Evolutionary conservation across 495 filamentous ascomycete genomes (phyloP).

Genomic region (Haplographium delicatum): DNA sequence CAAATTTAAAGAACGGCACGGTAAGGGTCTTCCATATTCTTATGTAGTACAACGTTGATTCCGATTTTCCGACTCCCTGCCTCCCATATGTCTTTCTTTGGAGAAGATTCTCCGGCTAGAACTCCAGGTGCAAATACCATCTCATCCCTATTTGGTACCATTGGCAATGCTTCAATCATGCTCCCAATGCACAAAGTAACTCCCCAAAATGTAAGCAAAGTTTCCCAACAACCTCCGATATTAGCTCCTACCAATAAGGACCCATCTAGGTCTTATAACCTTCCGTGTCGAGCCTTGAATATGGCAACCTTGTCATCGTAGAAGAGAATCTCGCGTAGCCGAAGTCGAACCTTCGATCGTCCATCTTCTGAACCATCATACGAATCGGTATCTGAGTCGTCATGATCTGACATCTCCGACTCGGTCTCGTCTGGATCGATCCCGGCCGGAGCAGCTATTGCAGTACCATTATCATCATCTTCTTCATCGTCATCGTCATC

Average conservation of each 20-base stretch:
- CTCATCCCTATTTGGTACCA: slow-evolving; percentile 2
- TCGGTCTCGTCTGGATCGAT: slow-evolving; percentile 39
- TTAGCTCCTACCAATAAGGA: background rate
- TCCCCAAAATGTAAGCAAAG: slow-evolving; percentile 20
- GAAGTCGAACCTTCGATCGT: slow-evolving; percentile 48
- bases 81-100: background rate
- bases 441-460: slow-evolving; percentile 16
- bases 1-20: too few relatives aligned
- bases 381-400: slow-evolving; percentile 40
- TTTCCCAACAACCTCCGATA: background rate
- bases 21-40: too few relatives aligned
- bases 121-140: slow-evolving; percentile 17
- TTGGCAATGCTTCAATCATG: slow-evolving; percentile 11
- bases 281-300: slow-evolving; percentile 28
- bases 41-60: too few relatives aligned
- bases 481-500: slow-evolving; percentile 43
- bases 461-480: slow-evolving; percentile 37
- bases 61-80: background rate
- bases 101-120: slow-evolving; percentile 6
- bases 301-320: slow-evolving; percentile 86
- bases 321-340: slow-evolving; percentile 79
- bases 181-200: slow-evolving; percentile 19
- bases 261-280: slow-evolving; percentile 11
- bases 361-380: slow-evolving; percentile 38
- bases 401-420: slow-evolving; percentile 49